These are phyloP conservation scores for Chlorella variabilis DNA, from an alignment of 163 green algal species.

Conservation along the genomic window DNA sequence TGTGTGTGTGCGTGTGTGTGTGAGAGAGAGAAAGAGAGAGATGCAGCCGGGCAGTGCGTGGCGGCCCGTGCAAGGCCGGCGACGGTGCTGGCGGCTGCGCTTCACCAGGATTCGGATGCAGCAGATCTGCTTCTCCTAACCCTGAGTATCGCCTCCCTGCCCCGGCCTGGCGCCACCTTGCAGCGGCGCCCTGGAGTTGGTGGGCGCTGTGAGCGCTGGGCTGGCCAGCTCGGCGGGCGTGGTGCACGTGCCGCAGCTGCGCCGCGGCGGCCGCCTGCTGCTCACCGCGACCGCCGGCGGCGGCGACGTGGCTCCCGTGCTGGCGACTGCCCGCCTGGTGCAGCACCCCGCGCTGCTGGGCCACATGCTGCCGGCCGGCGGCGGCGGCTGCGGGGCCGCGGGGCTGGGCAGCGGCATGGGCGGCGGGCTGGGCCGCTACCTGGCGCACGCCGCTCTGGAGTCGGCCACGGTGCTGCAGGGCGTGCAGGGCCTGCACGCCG, in stretches of 20 bases:
- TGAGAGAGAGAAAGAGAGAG: no score
- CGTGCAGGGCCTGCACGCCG: neutral
- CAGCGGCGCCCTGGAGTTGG: constrained; percentile 53
- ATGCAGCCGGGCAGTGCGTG: no score
- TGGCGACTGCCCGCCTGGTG: constrained; percentile 1
- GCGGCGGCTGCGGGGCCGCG: no score
- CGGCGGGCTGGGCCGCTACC: neutral
- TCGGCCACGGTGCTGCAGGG: constrained; percentile 25
- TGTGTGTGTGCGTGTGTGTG: no score
- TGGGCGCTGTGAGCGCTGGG: constrained; percentile 40
- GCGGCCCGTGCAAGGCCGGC: no score
- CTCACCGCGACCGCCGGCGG: neutral
- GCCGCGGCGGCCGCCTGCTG: neutral
- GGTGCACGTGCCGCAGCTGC: constrained; percentile 1
- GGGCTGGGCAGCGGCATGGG: neutral
- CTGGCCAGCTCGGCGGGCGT: constrained; percentile 52
- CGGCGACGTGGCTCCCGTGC: neutral
- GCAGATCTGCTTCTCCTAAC: neutral
- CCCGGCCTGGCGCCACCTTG: neutral
- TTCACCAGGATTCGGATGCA: no score
- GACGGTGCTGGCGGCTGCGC: no score
- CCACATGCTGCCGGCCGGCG: neutral
- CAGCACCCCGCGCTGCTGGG: constrained; percentile 6
- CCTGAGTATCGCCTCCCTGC: neutral
- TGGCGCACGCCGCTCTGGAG: neutral